phyloP scores from a whole-genome alignment of 2,329 filamentous ascomycete genomes.

The Trichoderma atrobrunneum region DNA sequence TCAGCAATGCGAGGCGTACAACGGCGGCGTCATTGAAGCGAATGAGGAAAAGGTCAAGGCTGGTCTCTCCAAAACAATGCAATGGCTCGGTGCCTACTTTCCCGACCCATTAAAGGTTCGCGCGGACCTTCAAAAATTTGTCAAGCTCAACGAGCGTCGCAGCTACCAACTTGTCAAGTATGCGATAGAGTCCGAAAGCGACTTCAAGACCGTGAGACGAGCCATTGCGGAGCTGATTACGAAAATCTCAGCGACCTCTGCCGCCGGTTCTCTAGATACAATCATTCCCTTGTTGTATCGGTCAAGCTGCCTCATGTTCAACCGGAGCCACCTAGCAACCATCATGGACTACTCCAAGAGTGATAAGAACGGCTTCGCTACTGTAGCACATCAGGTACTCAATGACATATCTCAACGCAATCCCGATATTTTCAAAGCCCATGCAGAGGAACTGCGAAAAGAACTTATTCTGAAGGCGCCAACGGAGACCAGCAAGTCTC shows the following conservation, averaged over 20 bases:
- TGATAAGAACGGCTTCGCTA: conserved; percentile 73
- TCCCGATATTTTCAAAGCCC: conserved; percentile 86
- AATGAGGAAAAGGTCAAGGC: conserved; percentile 67
- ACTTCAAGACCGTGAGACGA: conserved; percentile 87
- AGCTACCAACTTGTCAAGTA: conserved; percentile 87
- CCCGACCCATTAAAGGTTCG: conserved; percentile 71
- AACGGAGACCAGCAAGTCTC: conserved; percentile 59
- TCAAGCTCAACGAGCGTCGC: conserved; percentile 84
- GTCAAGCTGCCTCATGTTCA: conserved; percentile 82
- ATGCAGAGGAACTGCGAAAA: conserved; percentile 87
- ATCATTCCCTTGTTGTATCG: conserved; percentile 80
- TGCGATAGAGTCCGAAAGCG: conserved; percentile 77
- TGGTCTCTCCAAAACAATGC: conserved; percentile 69
- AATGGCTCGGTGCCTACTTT: conserved; percentile 70
- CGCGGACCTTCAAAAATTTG: conserved; percentile 83
- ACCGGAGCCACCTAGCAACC: conserved; percentile 86
- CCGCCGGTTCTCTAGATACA: conserved; percentile 70
- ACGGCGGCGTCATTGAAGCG: conserved; percentile 78
- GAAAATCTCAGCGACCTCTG: conserved; percentile 67
- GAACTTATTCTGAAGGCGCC: conserved; percentile 80
- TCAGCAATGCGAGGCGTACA: conserved; percentile 82
- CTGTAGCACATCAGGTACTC: conserved; percentile 81
- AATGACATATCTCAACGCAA: conserved; percentile 89
- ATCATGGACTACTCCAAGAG: conserved; percentile 86
- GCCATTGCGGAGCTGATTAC: conserved; percentile 88